A percentile compares a stretch with the other conserved stretches of the same genome.
phyloP scores from a whole-genome alignment of 176 grass and related monocot species.

The Oryza nivara region DNA sequence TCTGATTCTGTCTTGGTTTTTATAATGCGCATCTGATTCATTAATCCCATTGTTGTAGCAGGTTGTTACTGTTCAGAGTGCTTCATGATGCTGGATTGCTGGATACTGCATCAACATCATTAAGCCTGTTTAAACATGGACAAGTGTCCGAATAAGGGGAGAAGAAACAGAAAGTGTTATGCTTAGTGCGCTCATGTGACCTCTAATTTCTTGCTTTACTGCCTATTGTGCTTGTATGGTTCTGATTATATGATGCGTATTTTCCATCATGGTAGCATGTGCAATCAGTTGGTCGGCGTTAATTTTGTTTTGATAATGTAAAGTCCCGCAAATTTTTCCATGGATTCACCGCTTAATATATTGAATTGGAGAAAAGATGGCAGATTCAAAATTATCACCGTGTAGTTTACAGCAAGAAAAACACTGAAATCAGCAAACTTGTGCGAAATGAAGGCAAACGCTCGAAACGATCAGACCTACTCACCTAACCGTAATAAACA shows the following conservation, averaged over 20 bases:
- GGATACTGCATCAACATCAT: background rate
- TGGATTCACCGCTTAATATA: background rate
- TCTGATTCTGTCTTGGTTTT: background rate
- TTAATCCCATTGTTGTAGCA: background rate
- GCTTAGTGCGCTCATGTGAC: slow-evolving; percentile 16
- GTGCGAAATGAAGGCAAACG: background rate
- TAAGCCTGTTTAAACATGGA: background rate
- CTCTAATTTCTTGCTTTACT: background rate
- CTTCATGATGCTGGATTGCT: background rate
- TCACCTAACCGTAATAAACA: background rate
- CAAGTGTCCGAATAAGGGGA: slow-evolving; percentile 7
- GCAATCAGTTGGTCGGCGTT: background rate
- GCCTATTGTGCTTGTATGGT: background rate
- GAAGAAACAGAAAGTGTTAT: background rate
- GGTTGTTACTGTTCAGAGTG: background rate
- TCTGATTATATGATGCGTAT: background rate
- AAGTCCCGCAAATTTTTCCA: background rate
- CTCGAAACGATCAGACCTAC: background rate
- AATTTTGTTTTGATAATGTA: background rate
- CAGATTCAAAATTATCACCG: background rate
- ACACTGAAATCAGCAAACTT: background rate
- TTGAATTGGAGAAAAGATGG: background rate
- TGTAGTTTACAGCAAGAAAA: background rate
- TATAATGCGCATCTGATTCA: background rate
- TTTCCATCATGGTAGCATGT: slow-evolving; percentile 13